phyloP scores from a whole-genome alignment of 495 filamentous ascomycete genomes.

The Cercophora newfieldiana region DNA sequence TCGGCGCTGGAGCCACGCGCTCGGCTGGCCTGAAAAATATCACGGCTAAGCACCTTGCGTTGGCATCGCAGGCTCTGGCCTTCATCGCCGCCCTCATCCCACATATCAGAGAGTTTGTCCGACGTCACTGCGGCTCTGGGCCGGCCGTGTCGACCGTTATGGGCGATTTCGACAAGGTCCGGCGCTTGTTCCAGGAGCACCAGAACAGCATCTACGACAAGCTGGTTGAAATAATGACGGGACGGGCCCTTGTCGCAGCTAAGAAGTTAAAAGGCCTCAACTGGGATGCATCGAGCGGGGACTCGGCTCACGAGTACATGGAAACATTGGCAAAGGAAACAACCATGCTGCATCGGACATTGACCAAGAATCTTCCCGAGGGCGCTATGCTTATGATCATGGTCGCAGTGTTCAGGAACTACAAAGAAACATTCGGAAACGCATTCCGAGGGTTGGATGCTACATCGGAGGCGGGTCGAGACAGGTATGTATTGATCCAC shows the following conservation, averaged over 20 bases:
- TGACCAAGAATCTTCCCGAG: constrained; percentile 81
- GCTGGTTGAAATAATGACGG: constrained; percentile 92
- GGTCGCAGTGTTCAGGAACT: constrained; percentile 83
- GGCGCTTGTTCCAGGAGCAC: constrained; percentile 86
- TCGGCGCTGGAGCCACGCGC: constrained; percentile 87
- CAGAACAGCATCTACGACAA: constrained; percentile 94
- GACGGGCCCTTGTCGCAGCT: constrained; percentile 68
- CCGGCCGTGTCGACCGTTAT: constrained; percentile 54
- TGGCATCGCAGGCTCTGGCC: constrained; percentile 85
- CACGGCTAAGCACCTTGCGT: constrained; percentile 90
- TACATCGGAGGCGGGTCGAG: constrained; percentile 64
- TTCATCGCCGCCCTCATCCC: constrained; percentile 88
- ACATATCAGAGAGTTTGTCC: constrained; percentile 86
- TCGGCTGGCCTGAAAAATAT: constrained; percentile 96
- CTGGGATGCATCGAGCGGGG: constrained; percentile 59
- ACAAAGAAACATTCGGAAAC: constrained; percentile 77
- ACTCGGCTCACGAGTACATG: constrained; percentile 71
- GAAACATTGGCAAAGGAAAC: constrained; percentile 91
- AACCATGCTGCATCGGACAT: constrained; percentile 78
- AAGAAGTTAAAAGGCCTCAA: constrained; percentile 72
- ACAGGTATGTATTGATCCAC: constrained; percentile 57
- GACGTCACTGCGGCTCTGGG: constrained; percentile 68
- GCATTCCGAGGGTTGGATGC: constrained; percentile 69
- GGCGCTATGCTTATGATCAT: constrained; percentile 82
- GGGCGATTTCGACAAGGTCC: constrained; percentile 91